Conservation (phyloP, 2,329 filamentous ascomycete genomes). For the Polychaeton citri region DNA sequence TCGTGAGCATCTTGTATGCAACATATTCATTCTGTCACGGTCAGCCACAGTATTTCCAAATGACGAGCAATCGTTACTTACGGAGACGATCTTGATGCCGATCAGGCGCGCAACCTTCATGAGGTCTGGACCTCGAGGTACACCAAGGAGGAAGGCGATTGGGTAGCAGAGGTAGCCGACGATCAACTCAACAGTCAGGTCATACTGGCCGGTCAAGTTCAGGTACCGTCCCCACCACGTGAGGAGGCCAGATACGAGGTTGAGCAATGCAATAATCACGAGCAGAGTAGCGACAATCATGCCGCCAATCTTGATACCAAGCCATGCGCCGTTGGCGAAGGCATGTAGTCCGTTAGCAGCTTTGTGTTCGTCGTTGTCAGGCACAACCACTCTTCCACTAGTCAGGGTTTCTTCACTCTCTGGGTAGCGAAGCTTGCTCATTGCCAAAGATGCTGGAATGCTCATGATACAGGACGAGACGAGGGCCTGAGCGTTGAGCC, state of each 20-base stretch:
- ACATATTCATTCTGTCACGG: conserved; percentile 59
- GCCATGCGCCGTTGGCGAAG: conserved; percentile 72
- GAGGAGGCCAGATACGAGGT: conserved; percentile 60
- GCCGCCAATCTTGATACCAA: conserved; percentile 74
- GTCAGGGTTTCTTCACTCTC: conserved; percentile 80
- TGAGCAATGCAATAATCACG: conserved; percentile 68
- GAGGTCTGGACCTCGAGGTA: conserved; percentile 47
- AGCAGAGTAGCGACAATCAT: conserved; percentile 72
- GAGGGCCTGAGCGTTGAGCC: conserved; percentile 70
- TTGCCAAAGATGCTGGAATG: conserved; percentile 78
- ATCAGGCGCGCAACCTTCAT: conserved; percentile 66
- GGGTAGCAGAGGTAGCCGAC: conserved; percentile 68
- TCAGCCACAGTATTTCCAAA: background rate
- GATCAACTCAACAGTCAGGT: conserved; percentile 62
- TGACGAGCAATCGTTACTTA: conserved; percentile 19
- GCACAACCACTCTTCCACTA: conserved; percentile 65
- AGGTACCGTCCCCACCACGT: conserved; percentile 76
- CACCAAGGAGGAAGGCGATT: conserved; percentile 67
- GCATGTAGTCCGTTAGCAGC: conserved; percentile 74
- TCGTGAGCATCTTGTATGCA: conserved; percentile 50
- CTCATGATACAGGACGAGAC: conserved; percentile 93
- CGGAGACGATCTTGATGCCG: conserved; percentile 68
- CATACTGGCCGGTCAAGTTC: conserved; percentile 51
- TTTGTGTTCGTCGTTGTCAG: conserved; percentile 62
- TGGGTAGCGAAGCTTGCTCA: conserved; percentile 80